These are phyloP conservation scores for Cystobasidium pallidum DNA, from an alignment of 1,284 basidiomycete species.

Conservation along the genomic window DNA sequence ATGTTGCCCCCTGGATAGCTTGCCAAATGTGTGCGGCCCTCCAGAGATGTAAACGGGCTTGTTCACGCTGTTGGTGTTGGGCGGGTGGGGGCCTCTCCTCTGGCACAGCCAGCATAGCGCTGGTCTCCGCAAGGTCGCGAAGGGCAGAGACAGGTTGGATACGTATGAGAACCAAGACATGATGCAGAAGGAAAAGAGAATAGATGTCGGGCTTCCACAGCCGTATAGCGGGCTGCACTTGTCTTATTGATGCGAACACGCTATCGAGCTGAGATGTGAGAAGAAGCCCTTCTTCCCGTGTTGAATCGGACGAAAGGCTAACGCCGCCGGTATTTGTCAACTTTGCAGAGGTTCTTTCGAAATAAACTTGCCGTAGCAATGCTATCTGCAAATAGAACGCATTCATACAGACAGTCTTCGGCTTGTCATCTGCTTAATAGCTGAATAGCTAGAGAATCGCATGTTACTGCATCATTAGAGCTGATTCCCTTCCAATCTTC, in stretches of 20 bases:
- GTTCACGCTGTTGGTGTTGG: not conserved
- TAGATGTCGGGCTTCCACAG: constrained; percentile 7
- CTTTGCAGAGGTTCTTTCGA: not conserved
- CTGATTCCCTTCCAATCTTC: not conserved
- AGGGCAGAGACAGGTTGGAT: not conserved
- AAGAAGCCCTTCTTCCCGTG: not conserved
- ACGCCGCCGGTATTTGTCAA: not conserved
- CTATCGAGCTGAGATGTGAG: not conserved
- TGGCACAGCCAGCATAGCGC: not conserved
- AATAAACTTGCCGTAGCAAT: not conserved
- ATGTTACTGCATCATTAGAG: not conserved
- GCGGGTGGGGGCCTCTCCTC: not conserved
- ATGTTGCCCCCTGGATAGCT: not conserved
- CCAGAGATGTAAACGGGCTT: constrained; percentile 4
- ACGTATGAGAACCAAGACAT: not conserved
- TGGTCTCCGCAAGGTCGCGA: not conserved
- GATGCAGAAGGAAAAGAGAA: constrained; percentile 1
- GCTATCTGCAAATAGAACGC: constrained; percentile 1
- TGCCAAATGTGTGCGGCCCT: constrained; percentile 1
- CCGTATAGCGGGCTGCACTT: not conserved
- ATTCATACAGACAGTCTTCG: not conserved
- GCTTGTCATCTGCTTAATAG: not conserved
- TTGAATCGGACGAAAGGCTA: not conserved
- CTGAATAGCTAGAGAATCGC: not conserved
- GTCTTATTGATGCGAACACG: not conserved